Conservation (phyloP, 2,329 filamentous ascomycete genomes). For the Tolypocladium pustulatum region DNA sequence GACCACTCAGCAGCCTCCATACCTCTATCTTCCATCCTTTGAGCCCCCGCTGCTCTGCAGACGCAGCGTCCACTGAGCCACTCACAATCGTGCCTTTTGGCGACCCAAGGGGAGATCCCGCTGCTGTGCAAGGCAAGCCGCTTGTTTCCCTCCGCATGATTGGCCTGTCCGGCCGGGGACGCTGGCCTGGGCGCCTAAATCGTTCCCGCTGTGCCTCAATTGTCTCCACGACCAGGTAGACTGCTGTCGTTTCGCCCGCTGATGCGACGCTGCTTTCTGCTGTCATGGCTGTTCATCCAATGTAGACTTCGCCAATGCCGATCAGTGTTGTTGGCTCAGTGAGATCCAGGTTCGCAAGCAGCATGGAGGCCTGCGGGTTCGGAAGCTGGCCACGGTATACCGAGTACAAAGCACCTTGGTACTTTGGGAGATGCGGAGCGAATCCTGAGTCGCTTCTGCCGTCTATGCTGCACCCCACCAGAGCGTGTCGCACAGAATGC, state of each 20-base stretch:
- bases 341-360: neutral
- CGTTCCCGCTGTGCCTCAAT: neutral
- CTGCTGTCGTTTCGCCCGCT: neutral
- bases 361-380: neutral
- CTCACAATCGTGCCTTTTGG: neutral
- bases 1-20: neutral
- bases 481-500: neutral
- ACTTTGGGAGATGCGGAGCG: neutral
- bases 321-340: neutral
- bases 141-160: neutral
- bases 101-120: neutral
- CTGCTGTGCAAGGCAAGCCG: neutral
- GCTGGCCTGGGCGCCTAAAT: neutral
- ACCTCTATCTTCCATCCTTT: neutral
- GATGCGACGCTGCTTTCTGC: neutral
- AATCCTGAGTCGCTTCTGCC: neutral
- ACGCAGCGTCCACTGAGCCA: neutral
- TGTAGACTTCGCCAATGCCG: neutral
- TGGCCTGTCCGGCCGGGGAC: neutral
- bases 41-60: neutral
- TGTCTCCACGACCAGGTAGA: neutral
- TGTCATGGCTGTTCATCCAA: neutral
- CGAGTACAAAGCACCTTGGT: neutral
- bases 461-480: neutral
- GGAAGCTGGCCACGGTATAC: neutral